Evolutionary conservation across 108 stramenopile species (phyloP).

Genomic region (Nannochloropsis oceanica): DNA sequence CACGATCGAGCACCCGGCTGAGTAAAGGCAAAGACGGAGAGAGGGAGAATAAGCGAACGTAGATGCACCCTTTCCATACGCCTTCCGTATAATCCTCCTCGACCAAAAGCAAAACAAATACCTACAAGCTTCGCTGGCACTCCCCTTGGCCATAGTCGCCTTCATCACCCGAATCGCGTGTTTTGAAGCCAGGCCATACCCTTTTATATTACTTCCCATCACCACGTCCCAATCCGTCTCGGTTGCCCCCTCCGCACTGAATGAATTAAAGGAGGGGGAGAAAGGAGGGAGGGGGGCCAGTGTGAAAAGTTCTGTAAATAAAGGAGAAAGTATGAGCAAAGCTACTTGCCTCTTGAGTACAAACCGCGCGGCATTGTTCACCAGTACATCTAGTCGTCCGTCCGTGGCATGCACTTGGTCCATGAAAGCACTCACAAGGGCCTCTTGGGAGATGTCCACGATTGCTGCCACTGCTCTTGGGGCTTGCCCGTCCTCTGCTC

Average conservation of each 20-base stretch:
- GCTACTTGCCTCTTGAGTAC: neutral
- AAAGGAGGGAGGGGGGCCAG: too few species aligned
- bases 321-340: too few species aligned
- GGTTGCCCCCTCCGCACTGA: neutral
- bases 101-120: neutral
- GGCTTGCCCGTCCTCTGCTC: neutral
- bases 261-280: too few species aligned
- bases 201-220: neutral
- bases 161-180: neutral
- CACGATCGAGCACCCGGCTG: neutral
- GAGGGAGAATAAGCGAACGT: neutral
- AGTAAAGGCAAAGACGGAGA: neutral
- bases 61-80: too few species aligned
- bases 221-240: neutral
- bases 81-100: too few species aligned
- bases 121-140: neutral
- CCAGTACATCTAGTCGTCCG: neutral
- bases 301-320: too few species aligned
- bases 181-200: neutral
- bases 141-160: neutral
- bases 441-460: neutral
- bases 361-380: neutral
- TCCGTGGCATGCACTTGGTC: neutral
- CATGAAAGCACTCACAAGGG: neutral
- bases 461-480: neutral